These are phyloP conservation scores for Trichoderma sp. DNA, from an alignment of 2,329 filamentous ascomycete genomes.

Conservation along the genomic window DNA sequence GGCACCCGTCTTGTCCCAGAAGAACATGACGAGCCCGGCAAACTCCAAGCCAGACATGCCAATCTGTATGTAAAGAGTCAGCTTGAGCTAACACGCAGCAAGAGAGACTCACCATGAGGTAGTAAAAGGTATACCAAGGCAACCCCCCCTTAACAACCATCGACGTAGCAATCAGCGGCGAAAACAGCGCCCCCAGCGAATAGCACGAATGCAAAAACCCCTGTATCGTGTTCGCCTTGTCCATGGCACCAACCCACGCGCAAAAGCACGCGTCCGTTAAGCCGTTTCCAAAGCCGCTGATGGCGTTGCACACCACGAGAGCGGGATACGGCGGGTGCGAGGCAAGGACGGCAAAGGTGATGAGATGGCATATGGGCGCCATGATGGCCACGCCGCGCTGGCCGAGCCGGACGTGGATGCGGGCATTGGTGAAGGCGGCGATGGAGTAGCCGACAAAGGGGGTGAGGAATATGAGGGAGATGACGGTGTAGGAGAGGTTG, in stretches of 20 bases:
- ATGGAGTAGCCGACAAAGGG: conserved; percentile 65
- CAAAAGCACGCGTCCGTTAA: conserved; percentile 57
- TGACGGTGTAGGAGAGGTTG: conserved; percentile 58
- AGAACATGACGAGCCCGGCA: conserved; percentile 52
- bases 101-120: conserved; percentile 61
- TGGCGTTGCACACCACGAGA: conserved; percentile 62
- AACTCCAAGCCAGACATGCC: conserved; percentile 60
- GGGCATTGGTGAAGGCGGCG: conserved; percentile 63
- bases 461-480: conserved; percentile 65
- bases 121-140: conserved; percentile 71
- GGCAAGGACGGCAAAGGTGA: conserved; percentile 62
- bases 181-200: conserved; percentile 64
- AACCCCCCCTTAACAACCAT: conserved; percentile 63
- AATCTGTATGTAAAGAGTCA: conserved; percentile 34
- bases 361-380: conserved; percentile 61
- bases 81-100: not conserved
- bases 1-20: conserved; percentile 61
- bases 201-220: conserved; percentile 69
- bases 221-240: conserved; percentile 66
- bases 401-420: conserved; percentile 61
- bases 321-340: conserved; percentile 67
- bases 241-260: conserved; percentile 63
- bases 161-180: conserved; percentile 66
- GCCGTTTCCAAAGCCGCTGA: conserved; percentile 70
- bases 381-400: conserved; percentile 68